A percentile compares a stretch with the other conserved stretches of the same genome.
phyloP scores from a whole-genome alignment of 2,329 filamentous ascomycete species.

The Biscogniauxia sp. region DNA sequence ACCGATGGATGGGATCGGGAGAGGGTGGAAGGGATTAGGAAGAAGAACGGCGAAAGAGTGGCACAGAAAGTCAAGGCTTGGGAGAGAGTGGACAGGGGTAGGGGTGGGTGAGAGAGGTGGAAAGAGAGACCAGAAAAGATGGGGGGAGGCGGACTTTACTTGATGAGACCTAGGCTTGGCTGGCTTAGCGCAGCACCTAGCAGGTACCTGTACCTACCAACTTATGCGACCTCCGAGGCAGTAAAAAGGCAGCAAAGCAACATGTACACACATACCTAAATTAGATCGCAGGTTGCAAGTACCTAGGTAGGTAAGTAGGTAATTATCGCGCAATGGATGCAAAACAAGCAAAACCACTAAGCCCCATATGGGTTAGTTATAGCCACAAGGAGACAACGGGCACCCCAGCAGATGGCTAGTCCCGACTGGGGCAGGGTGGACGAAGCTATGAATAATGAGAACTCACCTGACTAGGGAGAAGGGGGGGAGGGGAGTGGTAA shows the following conservation, averaged over 20 bases:
- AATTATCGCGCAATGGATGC: background rate
- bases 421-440: background rate
- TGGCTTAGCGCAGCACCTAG: background rate
- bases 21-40: background rate
- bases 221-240: background rate
- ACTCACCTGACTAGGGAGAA: background rate
- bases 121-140: background rate
- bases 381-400: background rate
- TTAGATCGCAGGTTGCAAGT: background rate
- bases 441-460: conserved; percentile 6
- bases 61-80: background rate
- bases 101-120: background rate
- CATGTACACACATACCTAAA: background rate
- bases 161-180: background rate
- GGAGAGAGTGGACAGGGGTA: background rate
- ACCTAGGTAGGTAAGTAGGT: too few relatives aligned
- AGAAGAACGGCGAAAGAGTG: background rate
- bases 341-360: background rate
- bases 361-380: background rate
- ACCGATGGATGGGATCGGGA: background rate
- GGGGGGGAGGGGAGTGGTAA: too few relatives aligned
- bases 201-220: background rate
- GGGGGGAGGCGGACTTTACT: background rate
- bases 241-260: background rate
- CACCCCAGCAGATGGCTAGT: conserved; percentile 3